Evolutionary conservation across 345 rosid genomes (phyloP).

Genomic region (Populus tremula): DNA sequence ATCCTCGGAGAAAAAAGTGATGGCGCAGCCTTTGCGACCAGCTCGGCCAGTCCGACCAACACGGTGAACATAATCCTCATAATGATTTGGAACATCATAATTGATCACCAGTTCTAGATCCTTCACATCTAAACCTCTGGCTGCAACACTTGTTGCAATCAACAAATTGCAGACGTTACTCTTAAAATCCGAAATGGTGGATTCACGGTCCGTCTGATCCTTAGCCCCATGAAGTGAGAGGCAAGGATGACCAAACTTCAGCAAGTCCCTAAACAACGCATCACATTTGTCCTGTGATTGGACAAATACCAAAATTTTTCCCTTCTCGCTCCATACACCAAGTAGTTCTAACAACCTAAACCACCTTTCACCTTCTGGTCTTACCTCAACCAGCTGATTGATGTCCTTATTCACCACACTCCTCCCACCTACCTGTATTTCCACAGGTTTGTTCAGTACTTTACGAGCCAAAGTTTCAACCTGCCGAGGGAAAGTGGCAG

Average conservation of each 20-base stretch:
- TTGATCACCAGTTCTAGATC: conserved; percentile 92
- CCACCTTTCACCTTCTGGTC: conserved; percentile 87
- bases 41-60: conserved; percentile 98
- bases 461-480: conserved; percentile 91
- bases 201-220: conserved; percentile 94
- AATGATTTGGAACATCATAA: conserved; percentile 90
- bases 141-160: conserved; percentile 92
- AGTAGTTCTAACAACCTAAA: conserved; percentile 80
- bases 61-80: conserved; percentile 96
- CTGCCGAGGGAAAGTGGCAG: conserved; percentile 96
- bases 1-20: conserved; percentile 86
- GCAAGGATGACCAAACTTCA: conserved; percentile 82
- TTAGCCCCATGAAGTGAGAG: conserved; percentile 95
- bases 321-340: conserved; percentile 97
- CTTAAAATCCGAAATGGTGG: conserved; percentile 88
- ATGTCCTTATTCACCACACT: conserved; percentile 97
- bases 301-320: conserved; percentile 80
- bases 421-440: conserved; percentile 94
- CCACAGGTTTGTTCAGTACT: conserved; percentile 79
- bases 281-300: conserved; percentile 91
- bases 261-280: conserved; percentile 69
- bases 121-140: conserved; percentile 96
- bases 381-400: conserved; percentile 80
- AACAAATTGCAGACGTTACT: conserved; percentile 84
- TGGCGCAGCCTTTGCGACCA: conserved; percentile 89